These are phyloP conservation scores for Sugiyamaella neomexicana DNA, from an alignment of 1,139 yeast genomes.

Conservation along the genomic window DNA sequence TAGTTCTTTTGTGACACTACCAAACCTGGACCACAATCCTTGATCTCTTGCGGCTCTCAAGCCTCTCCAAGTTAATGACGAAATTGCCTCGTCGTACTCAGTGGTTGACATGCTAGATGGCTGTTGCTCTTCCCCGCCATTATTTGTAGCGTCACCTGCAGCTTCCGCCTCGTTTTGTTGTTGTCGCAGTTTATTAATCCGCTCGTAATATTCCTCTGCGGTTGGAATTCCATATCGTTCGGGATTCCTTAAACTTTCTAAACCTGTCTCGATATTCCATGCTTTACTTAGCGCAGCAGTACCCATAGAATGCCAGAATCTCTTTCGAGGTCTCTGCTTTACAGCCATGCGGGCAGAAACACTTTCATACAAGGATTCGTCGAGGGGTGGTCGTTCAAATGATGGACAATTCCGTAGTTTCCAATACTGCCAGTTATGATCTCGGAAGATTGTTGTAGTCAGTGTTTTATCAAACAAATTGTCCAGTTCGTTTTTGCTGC, in stretches of 20 bases:
- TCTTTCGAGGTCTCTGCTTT: constrained; percentile 30
- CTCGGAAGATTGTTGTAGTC: constrained; percentile 32
- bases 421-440: constrained; percentile 42
- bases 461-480: constrained; percentile 28
- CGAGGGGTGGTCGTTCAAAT: constrained; percentile 31
- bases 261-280: constrained; percentile 38
- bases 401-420: constrained; percentile 40
- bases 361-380: constrained; percentile 16
- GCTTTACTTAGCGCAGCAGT: constrained; percentile 39
- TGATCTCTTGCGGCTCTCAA: constrained; percentile 38
- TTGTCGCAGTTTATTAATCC: constrained; percentile 18
- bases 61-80: constrained; percentile 39
- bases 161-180: neutral
- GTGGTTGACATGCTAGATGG: neutral
- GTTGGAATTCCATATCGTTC: constrained; percentile 25
- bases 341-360: constrained; percentile 24
- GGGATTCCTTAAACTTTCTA: constrained; percentile 26
- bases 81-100: constrained; percentile 16
- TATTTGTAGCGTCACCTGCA: constrained; percentile 10
- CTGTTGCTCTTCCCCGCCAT: constrained; percentile 14
- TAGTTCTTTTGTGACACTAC: constrained; percentile 26
- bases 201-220: constrained; percentile 28
- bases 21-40: constrained; percentile 37
- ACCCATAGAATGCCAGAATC: constrained; percentile 40
- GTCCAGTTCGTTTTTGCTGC: constrained; percentile 21